Evolutionary conservation across 106 monocot species (phyloP), one percentile per base, ranked within the genome.

Genomic region (Platanthera zijinensis): DNA sequence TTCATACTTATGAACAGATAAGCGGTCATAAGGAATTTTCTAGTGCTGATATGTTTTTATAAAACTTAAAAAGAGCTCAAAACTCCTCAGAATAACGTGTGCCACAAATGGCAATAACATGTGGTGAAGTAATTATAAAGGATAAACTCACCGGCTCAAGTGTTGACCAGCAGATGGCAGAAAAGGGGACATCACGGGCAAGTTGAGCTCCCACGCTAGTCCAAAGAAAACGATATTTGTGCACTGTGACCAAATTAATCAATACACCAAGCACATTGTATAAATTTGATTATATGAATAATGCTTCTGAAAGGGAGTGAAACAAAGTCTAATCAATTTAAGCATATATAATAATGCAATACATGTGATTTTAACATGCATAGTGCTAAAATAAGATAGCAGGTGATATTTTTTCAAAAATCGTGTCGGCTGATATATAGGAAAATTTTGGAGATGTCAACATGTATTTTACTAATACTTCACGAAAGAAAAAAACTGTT

Each of bases 151-250:
- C 95, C 63, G 93, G 93, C 81, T 96, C 96, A 77, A 96, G 93
- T 47, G 89, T 90, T 71, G 91, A 78, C 96, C 96, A 96, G 75
- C 93, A 96, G 47, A 96, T 96, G 14, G 93, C 96, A 67, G 96
- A 96, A 75, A 86, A 96, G 15, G 96, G 96, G 51, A 93, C 93
- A 81, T 96, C 96, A 32, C 96, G 90, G 53, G 96, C 96, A 81
- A 96, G 91, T 82, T 96, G 96, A 69, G 96, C 96, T 78, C 96
- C 96, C 6, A 89, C 82, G 80, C 96, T 93, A 67, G 83, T 93
- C 96, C 96, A 96, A 19, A 96, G 84, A n/a, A 87, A 48, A 1
- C 91, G 90, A 79, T 84, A 90, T 18, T 84, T 76, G 71, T 84
- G 83, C 72, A 88, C 92, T 92, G 82, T 48, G 70, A 46, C 28